These are phyloP conservation scores for Curvularia spicifera DNA, from an alignment of 2,329 filamentous ascomycete species.

Conservation along the genomic window DNA sequence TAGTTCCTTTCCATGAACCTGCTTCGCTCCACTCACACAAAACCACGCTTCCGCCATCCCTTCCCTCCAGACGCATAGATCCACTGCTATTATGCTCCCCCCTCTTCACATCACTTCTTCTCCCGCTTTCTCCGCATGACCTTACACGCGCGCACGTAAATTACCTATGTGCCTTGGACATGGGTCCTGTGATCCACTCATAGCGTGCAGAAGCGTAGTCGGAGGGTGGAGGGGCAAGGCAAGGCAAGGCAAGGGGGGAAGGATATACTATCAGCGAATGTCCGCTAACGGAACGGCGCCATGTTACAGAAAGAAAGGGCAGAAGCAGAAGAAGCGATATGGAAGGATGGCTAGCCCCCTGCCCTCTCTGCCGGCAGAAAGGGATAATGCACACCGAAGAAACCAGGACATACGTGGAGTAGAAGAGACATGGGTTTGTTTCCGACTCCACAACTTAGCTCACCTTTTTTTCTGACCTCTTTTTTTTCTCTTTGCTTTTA, in stretches of 20 bases:
- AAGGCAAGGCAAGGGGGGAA: too few relatives aligned
- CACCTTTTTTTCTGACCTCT: too few relatives aligned
- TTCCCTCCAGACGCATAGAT: not conserved
- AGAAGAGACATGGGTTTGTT: not conserved
- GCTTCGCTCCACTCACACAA: not conserved
- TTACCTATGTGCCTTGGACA: not conserved
- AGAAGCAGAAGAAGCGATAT: not conserved
- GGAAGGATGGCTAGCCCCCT: not conserved
- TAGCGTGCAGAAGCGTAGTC: not conserved
- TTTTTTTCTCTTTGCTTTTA: not conserved
- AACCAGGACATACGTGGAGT: not conserved
- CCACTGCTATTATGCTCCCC: not conserved
- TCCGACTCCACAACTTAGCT: not conserved
- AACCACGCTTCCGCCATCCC: not conserved
- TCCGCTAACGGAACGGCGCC: not conserved
- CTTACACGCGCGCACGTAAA: not conserved
- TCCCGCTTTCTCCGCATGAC: not conserved
- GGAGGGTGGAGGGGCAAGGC: too few relatives aligned
- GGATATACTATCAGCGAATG: too few relatives aligned
- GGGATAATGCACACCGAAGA: not conserved
- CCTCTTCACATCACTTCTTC: not conserved
- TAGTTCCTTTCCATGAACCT: not conserved
- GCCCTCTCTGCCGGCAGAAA: not conserved
- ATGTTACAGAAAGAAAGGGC: not conserved
- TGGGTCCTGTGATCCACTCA: not conserved